Percentiles rank a stretch among this genome's conserved stretches.
Conservation (phyloP, 2,329 filamentous ascomycete genomes). For the Colletotrichum cereale region DNA sequence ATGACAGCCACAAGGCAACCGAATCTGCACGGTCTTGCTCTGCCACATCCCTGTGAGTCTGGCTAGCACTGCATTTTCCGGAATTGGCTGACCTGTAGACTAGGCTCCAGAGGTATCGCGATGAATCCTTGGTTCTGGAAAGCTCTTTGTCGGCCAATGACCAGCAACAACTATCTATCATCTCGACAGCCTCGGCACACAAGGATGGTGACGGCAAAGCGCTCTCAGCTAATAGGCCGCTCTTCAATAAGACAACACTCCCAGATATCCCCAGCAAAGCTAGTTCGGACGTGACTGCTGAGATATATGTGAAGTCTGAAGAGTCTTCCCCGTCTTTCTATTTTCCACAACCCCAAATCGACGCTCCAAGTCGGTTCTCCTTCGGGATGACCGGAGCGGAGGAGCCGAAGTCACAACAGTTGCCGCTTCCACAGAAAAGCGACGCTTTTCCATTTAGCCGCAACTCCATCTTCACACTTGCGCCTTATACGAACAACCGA, state of each 20-base stretch:
- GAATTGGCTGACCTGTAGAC: neutral
- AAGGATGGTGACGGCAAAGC: no score
- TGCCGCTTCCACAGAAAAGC: neutral
- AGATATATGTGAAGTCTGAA: neutral
- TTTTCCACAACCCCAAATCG: neutral
- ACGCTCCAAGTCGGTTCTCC: no score
- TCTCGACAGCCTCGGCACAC: neutral
- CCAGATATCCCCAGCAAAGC: neutral
- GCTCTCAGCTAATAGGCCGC: neutral
- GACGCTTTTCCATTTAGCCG: neutral
- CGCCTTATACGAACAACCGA: neutral
- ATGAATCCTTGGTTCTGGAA: neutral
- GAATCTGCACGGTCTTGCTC: neutral
- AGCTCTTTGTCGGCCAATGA: neutral
- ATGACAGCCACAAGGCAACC: no score
- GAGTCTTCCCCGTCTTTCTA: neutral
- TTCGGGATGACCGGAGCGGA: no score
- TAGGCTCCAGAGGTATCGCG: neutral
- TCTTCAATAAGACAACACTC: no score
- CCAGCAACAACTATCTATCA: neutral
- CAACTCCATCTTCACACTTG: neutral
- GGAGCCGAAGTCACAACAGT: no score
- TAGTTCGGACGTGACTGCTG: neutral
- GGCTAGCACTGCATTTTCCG: no score
- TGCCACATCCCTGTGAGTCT: neutral